Percentiles rank a stretch among this genome's conserved stretches.
phyloP scores from a whole-genome alignment of 192 early-diverging fungal species.

The Fimicolochytrium jonesii region DNA sequence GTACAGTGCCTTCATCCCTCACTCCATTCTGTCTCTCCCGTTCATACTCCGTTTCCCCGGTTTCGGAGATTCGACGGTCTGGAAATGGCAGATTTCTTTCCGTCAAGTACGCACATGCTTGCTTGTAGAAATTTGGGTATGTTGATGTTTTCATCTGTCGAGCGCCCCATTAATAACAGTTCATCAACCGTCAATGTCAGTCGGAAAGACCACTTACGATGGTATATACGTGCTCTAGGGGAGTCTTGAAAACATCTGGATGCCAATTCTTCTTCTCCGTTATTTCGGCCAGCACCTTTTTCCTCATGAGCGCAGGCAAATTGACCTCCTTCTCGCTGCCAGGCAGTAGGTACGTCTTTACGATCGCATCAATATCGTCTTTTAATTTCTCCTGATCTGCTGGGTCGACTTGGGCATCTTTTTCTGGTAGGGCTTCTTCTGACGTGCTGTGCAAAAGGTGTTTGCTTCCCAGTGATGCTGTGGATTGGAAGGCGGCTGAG shows the following conservation, averaged over 20 bases:
- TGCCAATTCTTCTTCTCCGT: slow-evolving; percentile 32
- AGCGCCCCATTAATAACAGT: not conserved
- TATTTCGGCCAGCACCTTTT: slow-evolving; percentile 25
- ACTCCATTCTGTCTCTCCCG: too few relatives aligned
- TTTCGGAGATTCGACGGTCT: too few relatives aligned
- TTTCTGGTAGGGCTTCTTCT: not conserved
- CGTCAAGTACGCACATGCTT: not conserved
- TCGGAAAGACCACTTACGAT: slow-evolving; percentile 11
- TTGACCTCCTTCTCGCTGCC: slow-evolving; percentile 31
- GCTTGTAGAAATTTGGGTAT: slow-evolving; percentile 24
- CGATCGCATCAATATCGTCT: slow-evolving; percentile 22
- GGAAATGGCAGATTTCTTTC: too few relatives aligned
- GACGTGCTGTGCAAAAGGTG: not conserved
- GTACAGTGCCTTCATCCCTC: too few relatives aligned
- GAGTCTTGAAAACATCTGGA: slow-evolving; percentile 28
- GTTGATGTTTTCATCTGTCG: slow-evolving; percentile 25
- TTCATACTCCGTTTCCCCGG: too few relatives aligned
- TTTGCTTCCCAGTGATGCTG: not conserved
- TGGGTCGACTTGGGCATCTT: not conserved
- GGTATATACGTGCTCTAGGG: slow-evolving; percentile 24
- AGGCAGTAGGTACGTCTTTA: slow-evolving; percentile 12
- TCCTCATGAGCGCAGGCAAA: slow-evolving; percentile 23
- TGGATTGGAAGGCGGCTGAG: slow-evolving; percentile 7
- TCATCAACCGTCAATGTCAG: not conserved
- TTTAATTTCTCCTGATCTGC: slow-evolving; percentile 11